Conservation (phyloP, 441 rosid species). For the Metrosideros polymorpha region DNA sequence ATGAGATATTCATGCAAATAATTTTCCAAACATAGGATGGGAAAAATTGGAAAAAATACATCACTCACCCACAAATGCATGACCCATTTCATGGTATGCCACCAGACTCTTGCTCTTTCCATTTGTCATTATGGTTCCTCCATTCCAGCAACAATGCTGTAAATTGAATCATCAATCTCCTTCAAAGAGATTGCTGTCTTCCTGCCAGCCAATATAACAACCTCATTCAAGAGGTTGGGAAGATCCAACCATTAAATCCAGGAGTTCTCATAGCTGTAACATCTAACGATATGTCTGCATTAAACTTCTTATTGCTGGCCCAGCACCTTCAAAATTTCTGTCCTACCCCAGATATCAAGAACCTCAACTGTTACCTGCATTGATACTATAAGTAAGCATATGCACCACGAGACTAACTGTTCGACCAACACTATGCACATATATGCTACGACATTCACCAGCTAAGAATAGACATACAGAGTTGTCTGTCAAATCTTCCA, state of each 20-base stretch:
- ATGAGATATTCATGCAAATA: background rate
- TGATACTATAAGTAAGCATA: too few relatives aligned
- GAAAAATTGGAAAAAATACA: background rate
- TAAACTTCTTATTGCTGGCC: slow-evolving; percentile 70
- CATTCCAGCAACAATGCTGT: slow-evolving; percentile 93
- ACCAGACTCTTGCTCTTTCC: slow-evolving; percentile 91
- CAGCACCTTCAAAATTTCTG: slow-evolving; percentile 83
- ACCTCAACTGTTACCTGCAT: too few relatives aligned
- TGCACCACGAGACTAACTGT: too few relatives aligned
- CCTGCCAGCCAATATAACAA: slow-evolving; percentile 83
- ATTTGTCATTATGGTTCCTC: slow-evolving; percentile 91
- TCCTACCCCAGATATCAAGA: slow-evolving; percentile 67
- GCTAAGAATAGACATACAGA: too few relatives aligned
- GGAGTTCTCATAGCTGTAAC: slow-evolving; percentile 90
- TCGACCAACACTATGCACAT: too few relatives aligned
- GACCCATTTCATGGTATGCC: slow-evolving; percentile 81
- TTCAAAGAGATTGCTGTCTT: slow-evolving; percentile 71
- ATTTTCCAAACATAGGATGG: background rate
- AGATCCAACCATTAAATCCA: slow-evolving; percentile 89
- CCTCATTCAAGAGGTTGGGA: slow-evolving; percentile 84
- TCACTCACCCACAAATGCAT: slow-evolving; percentile 67
- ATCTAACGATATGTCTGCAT: slow-evolving; percentile 72
- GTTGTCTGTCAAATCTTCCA: too few relatives aligned
- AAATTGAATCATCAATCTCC: too few relatives aligned
- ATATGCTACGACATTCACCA: too few relatives aligned